Evolutionary conservation across 495 filamentous ascomycete genomes (phyloP).

Genomic region (Lophium mytilinum): DNA sequence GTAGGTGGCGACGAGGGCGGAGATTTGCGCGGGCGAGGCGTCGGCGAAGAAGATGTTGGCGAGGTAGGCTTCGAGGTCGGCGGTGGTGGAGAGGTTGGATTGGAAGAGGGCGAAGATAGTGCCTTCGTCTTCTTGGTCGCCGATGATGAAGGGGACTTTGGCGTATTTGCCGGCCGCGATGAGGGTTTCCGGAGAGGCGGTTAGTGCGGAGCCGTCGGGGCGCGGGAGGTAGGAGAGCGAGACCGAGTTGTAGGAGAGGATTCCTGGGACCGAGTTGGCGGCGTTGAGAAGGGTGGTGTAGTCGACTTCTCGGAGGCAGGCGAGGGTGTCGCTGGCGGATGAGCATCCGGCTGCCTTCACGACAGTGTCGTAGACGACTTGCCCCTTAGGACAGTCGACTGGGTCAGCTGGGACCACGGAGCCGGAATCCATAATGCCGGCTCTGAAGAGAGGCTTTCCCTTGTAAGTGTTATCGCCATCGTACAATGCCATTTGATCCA

Average conservation of each 20-base stretch:
- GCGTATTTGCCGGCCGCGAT: constrained; percentile 29
- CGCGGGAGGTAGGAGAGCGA: constrained; percentile 36
- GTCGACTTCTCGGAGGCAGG: constrained; percentile 51
- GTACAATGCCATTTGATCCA: constrained; percentile 43
- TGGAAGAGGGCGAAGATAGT: constrained; percentile 56
- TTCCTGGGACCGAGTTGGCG: constrained; percentile 56
- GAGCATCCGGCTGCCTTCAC: constrained; percentile 53
- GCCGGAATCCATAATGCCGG: constrained; percentile 66
- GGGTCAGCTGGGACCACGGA: constrained; percentile 53
- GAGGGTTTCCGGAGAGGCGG: constrained; percentile 38
- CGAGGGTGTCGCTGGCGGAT: constrained; percentile 46
- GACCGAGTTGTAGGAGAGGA: constrained; percentile 50
- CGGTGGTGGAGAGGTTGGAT: constrained; percentile 51
- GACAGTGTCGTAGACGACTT: constrained; percentile 56
- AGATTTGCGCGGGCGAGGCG: constrained; percentile 39
- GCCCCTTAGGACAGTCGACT: constrained; percentile 55
- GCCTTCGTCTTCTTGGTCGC: constrained; percentile 36
- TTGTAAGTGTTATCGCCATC: constrained; percentile 63
- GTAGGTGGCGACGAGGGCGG: constrained; percentile 50
- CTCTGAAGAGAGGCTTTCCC: constrained; percentile 59
- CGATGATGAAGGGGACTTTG: constrained; percentile 23
- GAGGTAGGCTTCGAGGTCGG: constrained; percentile 53
- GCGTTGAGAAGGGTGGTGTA: constrained; percentile 56
- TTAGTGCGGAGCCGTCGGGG: constrained; percentile 37
- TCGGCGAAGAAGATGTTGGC: constrained; percentile 46